Base-by-base conservation (phyloP, 805 yeast genomes). In the Ogataea corticis region DNA sequence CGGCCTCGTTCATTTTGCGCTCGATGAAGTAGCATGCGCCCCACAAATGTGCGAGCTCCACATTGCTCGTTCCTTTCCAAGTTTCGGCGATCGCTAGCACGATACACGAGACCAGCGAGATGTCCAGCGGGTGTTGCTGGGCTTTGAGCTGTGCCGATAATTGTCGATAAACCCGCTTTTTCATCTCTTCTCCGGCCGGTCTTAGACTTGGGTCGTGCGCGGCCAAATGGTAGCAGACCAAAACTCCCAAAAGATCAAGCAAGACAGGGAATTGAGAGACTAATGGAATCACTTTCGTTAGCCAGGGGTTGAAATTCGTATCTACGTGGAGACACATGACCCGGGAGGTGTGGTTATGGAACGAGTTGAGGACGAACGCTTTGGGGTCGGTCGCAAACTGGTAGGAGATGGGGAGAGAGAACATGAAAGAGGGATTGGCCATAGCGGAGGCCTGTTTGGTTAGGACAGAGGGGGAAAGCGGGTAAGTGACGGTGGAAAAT, bases 21-120 rank as follows among this genome's bases (percentile, higher is more conserved):
- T 46, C 44, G 16, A 50, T 44, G 28, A 56, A 56, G 29, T 52
- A 48, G 15, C 39, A 42, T 3, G 56, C 54, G 19, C 50, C 40
- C 31, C 36, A 31, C 17, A 51, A 41, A 37, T 54, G 58, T 7
- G 54, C 38, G n/a, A 47, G 32, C 33, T 50, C 46, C 12, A 33
- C 16, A 17, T 42, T 47, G 2, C 45, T 32, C 16, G 44, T 40
- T 17, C 44, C 35, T 10, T 43, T 41, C 52, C 54, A 50, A n/a
- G 42, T 33, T 33, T 54, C 58, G 13, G 53, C 51, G 21, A 51
- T 19, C 7, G 52, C 42, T 19, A 54, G 42, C 19, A 50, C 19
- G n/a, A 51, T 40, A 30, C 54, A 51, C 18, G 52, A 32, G 11
- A 46, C 39, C 25, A 54, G 32, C 9, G 48, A 31, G n/a, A 54